Percentiles rank a stretch among this genome's conserved stretches.
These are phyloP conservation scores for Phytophthora foliorum DNA, from an alignment of 352 stramenopile species.

Conservation along the genomic window DNA sequence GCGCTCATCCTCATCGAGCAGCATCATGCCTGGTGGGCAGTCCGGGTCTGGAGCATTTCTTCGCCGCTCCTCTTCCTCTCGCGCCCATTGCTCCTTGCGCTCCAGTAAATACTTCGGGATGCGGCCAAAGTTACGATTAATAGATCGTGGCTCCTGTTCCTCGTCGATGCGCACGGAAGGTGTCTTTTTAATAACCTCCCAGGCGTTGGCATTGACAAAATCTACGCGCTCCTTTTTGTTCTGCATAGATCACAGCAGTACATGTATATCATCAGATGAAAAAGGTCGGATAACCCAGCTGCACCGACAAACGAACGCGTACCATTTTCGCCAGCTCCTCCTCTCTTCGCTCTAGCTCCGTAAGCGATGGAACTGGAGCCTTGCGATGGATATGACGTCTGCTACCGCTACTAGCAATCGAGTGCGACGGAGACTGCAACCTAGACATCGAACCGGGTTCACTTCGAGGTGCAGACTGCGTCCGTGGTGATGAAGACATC, in stretches of 20 bases:
- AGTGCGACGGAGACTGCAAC: constrained; percentile 23
- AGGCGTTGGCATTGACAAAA: constrained; percentile 81
- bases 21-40: constrained; percentile 88
- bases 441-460: constrained; percentile 19
- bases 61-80: constrained; percentile 84
- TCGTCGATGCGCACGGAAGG: constrained; percentile 35
- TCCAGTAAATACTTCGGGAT: constrained; percentile 78
- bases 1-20: constrained; percentile 85
- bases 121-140: constrained; percentile 59
- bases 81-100: constrained; percentile 83
- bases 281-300: neutral
- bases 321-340: constrained; percentile 47
- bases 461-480: constrained; percentile 23
- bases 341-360: constrained; percentile 58
- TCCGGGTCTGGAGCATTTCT: constrained; percentile 83
- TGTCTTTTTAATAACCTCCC: constrained; percentile 77
- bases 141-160: constrained; percentile 4
- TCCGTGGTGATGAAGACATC: constrained; percentile 16
- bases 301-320: constrained; percentile 6
- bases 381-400: constrained; percentile 41
- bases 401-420: constrained; percentile 19
- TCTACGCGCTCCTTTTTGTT: constrained; percentile 68
- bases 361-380: constrained; percentile 57
- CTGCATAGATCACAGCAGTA: constrained; percentile 28
- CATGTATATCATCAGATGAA: constrained; percentile 7